Conservation (phyloP, 2,329 filamentous ascomycete genomes). For the Dactylellina leptospora region DNA sequence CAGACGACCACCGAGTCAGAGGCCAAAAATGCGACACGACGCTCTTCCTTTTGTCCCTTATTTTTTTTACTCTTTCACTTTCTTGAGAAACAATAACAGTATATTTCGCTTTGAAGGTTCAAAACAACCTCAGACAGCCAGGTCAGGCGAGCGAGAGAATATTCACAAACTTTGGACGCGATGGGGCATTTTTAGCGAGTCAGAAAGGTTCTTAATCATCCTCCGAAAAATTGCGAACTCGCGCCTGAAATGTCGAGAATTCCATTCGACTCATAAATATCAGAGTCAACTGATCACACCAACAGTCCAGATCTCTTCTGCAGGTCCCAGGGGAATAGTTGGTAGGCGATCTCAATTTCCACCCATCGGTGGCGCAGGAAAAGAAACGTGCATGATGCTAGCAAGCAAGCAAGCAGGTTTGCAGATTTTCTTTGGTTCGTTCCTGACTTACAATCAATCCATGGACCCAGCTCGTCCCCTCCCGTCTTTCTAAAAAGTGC, state of each 20-base stretch:
- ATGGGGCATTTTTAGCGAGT: constrained; percentile 23
- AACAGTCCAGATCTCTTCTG: constrained; percentile 3
- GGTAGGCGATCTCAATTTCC: constrained; percentile 39
- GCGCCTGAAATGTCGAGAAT: too few species aligned
- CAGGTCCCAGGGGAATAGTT: constrained; percentile 24
- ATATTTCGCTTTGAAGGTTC: constrained; percentile 15
- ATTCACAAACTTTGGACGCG: background rate
- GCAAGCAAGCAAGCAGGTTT: too few species aligned
- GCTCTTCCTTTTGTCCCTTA: too few species aligned
- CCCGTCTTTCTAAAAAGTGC: too few species aligned
- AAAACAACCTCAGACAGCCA: constrained; percentile 11
- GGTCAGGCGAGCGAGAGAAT: background rate
- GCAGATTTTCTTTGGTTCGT: too few species aligned
- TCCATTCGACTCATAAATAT: background rate
- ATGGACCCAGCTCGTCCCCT: too few species aligned
- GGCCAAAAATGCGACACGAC: too few species aligned
- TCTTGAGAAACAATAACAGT: background rate
- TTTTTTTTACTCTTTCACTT: background rate
- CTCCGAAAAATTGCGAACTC: too few species aligned
- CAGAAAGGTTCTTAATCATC: constrained; percentile 12
- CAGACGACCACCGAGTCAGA: too few species aligned
- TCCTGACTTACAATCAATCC: too few species aligned
- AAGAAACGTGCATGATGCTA: constrained; percentile 18
- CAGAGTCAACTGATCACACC: background rate
- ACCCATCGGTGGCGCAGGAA: constrained; percentile 26